These are phyloP conservation scores for Vanderwaltozyma yarrowii DNA, from an alignment of 805 yeast genomes.

Conservation along the genomic window DNA sequence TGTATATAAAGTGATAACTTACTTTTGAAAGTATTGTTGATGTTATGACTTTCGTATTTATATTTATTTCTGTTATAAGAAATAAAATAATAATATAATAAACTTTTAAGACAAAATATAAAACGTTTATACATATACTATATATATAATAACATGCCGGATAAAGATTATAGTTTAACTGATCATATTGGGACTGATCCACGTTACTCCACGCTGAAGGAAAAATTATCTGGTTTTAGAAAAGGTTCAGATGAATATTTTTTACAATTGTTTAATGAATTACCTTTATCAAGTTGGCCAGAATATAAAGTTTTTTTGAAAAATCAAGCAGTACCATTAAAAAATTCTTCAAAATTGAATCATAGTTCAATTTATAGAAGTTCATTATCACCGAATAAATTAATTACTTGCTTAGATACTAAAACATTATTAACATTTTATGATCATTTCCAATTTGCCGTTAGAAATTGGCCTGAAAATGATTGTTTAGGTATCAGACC, in stretches of 20 bases:
- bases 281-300: conserved; percentile 20
- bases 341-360: conserved; percentile 27
- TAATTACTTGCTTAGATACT: conserved; percentile 34
- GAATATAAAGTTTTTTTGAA: conserved; percentile 16
- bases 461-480: conserved; percentile 27
- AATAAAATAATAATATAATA: too few species aligned
- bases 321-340: conserved; percentile 29
- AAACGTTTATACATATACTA: too few species aligned
- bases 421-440: conserved; percentile 33
- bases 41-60: too few species aligned
- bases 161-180: conserved; percentile 11
- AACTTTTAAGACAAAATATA: background rate
- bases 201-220: conserved; percentile 11
- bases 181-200: conserved; percentile 20
- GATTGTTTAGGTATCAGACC: conserved; percentile 40
- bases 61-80: too few species aligned
- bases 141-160: background rate
- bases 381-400: conserved; percentile 24
- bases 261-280: conserved; percentile 10
- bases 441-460: conserved; percentile 36
- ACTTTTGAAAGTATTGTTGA: too few species aligned
- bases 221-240: conserved; percentile 10
- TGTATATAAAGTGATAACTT: too few species aligned
- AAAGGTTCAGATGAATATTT: conserved; percentile 23
- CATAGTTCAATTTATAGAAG: conserved; percentile 46